Evolutionary conservation across 2,329 filamentous ascomycete species (phyloP).

Genomic region (Venturia oleaginea): DNA sequence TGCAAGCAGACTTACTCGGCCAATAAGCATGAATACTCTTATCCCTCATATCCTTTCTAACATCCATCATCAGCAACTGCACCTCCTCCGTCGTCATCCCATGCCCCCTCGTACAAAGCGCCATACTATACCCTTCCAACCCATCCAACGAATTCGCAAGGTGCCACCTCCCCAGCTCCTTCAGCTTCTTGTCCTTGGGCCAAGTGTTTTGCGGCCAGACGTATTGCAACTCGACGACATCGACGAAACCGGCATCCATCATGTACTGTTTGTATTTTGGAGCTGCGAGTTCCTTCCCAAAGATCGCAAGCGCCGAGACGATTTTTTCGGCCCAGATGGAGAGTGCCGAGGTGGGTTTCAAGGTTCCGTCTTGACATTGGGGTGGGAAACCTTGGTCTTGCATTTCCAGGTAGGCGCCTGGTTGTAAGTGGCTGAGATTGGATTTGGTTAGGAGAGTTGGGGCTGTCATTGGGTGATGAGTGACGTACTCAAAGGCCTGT

Average conservation of each 20-base stretch:
- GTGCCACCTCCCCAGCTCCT: constrained; percentile 21
- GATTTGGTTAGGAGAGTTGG: constrained; percentile 17
- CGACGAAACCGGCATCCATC: constrained; percentile 42
- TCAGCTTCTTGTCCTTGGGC: constrained; percentile 28
- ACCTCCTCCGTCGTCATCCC: constrained; percentile 23
- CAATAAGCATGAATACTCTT: constrained; percentile 23
- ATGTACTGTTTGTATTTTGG: constrained; percentile 7
- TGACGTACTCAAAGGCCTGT: constrained; percentile 30
- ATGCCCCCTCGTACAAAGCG: constrained; percentile 18
- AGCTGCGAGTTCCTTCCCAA: constrained; percentile 6
- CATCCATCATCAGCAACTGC: constrained; percentile 20
- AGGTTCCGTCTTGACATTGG: constrained; percentile 35
- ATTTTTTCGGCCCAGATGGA: constrained; percentile 37
- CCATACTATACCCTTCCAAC: constrained; percentile 20
- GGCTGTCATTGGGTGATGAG: constrained; percentile 29
- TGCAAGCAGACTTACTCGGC: constrained; percentile 20
- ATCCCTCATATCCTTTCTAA: constrained; percentile 19
- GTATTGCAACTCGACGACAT: constrained; percentile 28
- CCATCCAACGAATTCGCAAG: constrained; percentile 22
- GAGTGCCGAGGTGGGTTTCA: constrained; percentile 38
- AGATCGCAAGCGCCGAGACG: constrained; percentile 10
- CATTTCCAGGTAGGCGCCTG: constrained; percentile 38
- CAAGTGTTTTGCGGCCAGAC: constrained; percentile 43
- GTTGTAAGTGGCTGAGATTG: constrained; percentile 24
- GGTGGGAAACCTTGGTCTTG: constrained; percentile 35